phyloP scores from a whole-genome alignment of 352 stramenopile genomes.

The Phytophthora citricola region DNA sequence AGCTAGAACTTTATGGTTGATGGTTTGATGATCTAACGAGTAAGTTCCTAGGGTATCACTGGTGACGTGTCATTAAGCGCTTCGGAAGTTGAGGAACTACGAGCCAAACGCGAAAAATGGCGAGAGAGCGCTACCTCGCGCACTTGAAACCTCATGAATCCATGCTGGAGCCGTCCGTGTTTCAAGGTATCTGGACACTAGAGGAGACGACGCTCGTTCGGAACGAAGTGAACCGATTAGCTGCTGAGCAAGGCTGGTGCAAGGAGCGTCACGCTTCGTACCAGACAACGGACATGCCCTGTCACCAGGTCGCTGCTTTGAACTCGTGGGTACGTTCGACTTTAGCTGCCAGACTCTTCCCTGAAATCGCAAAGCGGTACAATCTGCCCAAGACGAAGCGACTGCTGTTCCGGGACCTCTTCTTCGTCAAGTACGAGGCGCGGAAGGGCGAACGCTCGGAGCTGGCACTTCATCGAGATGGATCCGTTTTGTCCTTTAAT shows the following conservation, averaged over 20 bases:
- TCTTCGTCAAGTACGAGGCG: slow-evolving; percentile 90
- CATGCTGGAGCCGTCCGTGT: slow-evolving; percentile 52
- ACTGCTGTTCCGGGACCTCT: slow-evolving; percentile 86
- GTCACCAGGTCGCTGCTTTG: slow-evolving; percentile 68
- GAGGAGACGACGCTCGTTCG: slow-evolving; percentile 60
- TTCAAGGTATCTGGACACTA: slow-evolving; percentile 54
- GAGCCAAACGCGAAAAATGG: slow-evolving; percentile 46
- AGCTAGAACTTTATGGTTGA: not conserved
- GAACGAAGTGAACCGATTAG: slow-evolving; percentile 46
- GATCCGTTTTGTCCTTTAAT: slow-evolving; percentile 96
- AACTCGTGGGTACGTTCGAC: slow-evolving; percentile 72
- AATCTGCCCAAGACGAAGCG: slow-evolving; percentile 44
- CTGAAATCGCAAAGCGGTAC: slow-evolving; percentile 57
- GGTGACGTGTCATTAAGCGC: slow-evolving; percentile 26
- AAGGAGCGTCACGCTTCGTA: slow-evolving; percentile 83
- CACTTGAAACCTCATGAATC: slow-evolving; percentile 55
- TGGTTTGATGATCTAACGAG: slow-evolving; percentile 7
- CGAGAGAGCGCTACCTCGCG: slow-evolving; percentile 54
- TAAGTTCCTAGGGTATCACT: slow-evolving; percentile 14
- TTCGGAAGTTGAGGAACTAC: slow-evolving; percentile 32
- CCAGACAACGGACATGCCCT: slow-evolving; percentile 86
- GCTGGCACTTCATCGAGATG: slow-evolving; percentile 92
- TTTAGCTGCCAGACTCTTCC: slow-evolving; percentile 61
- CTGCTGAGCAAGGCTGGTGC: slow-evolving; percentile 63
- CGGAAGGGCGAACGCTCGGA: slow-evolving; percentile 61